phyloP scores from a whole-genome alignment of 2,329 filamentous ascomycete species.

The Rutstroemia sp. region DNA sequence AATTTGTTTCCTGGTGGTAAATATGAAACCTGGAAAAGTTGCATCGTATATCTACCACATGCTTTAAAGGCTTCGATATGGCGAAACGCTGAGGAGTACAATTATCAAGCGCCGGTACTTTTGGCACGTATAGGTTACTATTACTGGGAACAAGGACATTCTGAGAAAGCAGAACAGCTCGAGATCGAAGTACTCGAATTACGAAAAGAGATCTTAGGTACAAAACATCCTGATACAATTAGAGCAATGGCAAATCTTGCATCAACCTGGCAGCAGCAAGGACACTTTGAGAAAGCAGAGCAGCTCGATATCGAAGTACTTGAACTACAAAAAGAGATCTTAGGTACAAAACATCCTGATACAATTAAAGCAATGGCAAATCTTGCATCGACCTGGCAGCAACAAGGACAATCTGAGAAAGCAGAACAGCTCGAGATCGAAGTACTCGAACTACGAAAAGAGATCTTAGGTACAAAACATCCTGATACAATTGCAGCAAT shows the following conservation, averaged over 20 bases:
- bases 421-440: constrained; percentile 5
- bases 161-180: constrained; percentile 12
- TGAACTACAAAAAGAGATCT: background rate
- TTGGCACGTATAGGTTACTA: too few species aligned
- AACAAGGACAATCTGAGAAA: constrained; percentile 5
- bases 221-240: constrained; percentile 9
- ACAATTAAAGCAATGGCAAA: background rate
- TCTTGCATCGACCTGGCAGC: background rate
- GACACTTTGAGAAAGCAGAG: constrained; percentile 6
- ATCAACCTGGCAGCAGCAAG: background rate
- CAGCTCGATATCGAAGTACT: background rate
- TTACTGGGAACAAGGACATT: constrained; percentile 1
- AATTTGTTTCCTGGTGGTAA: too few species aligned
- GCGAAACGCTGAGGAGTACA: too few species aligned
- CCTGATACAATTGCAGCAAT: background rate
- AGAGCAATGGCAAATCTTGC: constrained; percentile 7
- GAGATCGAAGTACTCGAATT: background rate
- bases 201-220: constrained; percentile 3
- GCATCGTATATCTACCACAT: too few species aligned
- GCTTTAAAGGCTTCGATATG: too few species aligned
- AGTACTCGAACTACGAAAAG: background rate
- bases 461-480: background rate
- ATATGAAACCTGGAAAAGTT: too few species aligned
- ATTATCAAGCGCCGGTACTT: too few species aligned
- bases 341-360: background rate